These are phyloP conservation scores for Russula foetens DNA, from an alignment of 768 basidiomycete species.

Conservation along the genomic window DNA sequence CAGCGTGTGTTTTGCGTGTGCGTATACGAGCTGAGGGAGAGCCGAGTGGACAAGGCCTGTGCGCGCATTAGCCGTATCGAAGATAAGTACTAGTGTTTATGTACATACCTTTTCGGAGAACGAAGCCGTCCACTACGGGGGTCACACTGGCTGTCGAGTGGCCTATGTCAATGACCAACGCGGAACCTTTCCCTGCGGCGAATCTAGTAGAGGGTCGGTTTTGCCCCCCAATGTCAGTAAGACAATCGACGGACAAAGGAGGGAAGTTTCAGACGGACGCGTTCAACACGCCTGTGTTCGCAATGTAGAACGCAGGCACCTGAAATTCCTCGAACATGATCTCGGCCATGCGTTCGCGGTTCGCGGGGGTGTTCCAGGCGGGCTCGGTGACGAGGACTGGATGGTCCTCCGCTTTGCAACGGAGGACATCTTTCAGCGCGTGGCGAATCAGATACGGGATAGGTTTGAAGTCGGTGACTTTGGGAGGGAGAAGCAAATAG, in stretches of 20 bases:
- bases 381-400: constrained; percentile 92
- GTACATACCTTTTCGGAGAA: constrained; percentile 78
- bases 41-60: constrained; percentile 71
- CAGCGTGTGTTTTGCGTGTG: constrained; percentile 66
- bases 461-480: constrained; percentile 75
- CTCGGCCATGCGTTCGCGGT: constrained; percentile 91
- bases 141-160: constrained; percentile 85
- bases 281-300: constrained; percentile 89
- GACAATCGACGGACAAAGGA: background rate
- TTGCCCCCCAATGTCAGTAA: background rate
- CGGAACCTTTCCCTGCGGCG: constrained; percentile 95
- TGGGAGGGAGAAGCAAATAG: background rate
- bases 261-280: constrained; percentile 41
- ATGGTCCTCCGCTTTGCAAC: constrained; percentile 72
- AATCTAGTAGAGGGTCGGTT: constrained; percentile 48
- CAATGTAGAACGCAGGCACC: constrained; percentile 93
- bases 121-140: constrained; percentile 96
- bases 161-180: constrained; percentile 91
- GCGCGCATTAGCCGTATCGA: background rate
- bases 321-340: constrained; percentile 97
- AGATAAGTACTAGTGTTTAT: background rate
- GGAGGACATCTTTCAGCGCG: constrained; percentile 69
- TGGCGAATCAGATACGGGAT: constrained; percentile 65
- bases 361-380: constrained; percentile 91
- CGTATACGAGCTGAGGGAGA: constrained; percentile 73